Evolutionary conservation across 805 yeast genomes (phyloP), one percentile per base, ranked within the genome.

Genomic region (Saccharomycopsis vini): DNA sequence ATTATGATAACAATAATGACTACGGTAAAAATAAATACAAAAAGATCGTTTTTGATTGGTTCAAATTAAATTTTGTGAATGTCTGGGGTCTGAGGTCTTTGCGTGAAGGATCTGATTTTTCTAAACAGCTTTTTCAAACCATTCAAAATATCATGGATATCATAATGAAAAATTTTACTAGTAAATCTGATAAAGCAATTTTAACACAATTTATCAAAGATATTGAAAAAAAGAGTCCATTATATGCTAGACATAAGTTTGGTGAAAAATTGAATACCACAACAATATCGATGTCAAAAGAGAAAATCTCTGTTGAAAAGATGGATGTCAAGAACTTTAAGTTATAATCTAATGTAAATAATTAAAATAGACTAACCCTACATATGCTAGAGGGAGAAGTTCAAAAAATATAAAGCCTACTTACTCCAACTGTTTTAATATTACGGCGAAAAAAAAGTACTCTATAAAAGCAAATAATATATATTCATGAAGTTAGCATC

Each of bases 1-100:
- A 62, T 56, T 57, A 61, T 43, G 56, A 56, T 22, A 68, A 59
- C 39, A 56, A 53, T 43, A 47, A 51, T 39, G 58, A 40, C 18
- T 15, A n/a, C 6, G 39, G 36, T n/a, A 36, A 38, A 5, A 22
- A 44, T 36, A 24, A 26, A 15, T 38, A 36, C 40, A 46, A 47
- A 37, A 43, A 32, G 24, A 50, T 57, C 35, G 51, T 77, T 7
- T 78, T 79, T 75, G 60, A 66, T 3, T 81, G 87, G 86, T 79
- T 69, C 58, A 61, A 52, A 35, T 54, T 69, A 42, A 67, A 78
- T 52, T 77, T 68, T 54, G 13, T 32, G 13, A 40, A 34, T 12
- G 38, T 29, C 9, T 78, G 84, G 77, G 66, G 65, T 12, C 54
- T 60, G n/a, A 71, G 67, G 44, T 62, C 78, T 9, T 54, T 67